Conservation (phyloP, 2,329 filamentous ascomycete species). For the Beauveria varroae region DNA sequence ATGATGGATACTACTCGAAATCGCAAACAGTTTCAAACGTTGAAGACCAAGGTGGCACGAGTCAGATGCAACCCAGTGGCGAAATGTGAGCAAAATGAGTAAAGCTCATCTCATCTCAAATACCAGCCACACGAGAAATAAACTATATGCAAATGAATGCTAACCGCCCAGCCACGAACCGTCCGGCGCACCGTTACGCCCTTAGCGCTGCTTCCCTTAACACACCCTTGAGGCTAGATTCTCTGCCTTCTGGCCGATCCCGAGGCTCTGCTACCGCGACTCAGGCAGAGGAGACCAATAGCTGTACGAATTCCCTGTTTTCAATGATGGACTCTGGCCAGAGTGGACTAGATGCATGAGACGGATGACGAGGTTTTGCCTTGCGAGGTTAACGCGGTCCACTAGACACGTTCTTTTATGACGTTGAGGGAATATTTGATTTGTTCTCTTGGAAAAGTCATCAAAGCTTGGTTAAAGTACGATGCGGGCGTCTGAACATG, state of each 20-base stretch:
- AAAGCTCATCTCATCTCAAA: too few relatives aligned
- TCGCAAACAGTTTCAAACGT: too few relatives aligned
- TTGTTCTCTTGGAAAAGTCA: not conserved
- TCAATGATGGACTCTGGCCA: not conserved
- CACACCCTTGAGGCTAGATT: not conserved
- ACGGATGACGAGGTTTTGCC: not conserved
- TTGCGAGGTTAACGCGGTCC: not conserved
- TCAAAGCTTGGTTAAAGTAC: too few relatives aligned
- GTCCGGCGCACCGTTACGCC: not conserved
- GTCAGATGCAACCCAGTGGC: too few relatives aligned
- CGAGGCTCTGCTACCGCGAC: not conserved
- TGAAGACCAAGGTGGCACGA: too few relatives aligned
- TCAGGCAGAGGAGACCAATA: not conserved
- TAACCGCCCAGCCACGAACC: not conserved
- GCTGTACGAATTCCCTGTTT: not conserved
- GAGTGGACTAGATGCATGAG: not conserved
- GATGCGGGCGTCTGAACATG: not conserved
- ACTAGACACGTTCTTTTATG: not conserved
- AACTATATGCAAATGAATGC: too few relatives aligned
- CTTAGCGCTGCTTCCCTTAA: not conserved
- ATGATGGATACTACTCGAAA: too few relatives aligned
- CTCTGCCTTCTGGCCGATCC: not conserved
- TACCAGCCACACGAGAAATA: too few relatives aligned
- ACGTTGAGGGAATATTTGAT: not conserved
- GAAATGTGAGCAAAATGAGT: not conserved